Evolutionary conservation across 345 rosid genomes (phyloP), one percentile per base, ranked within the genome.

Genomic region (Euphorbia peplus): DNA sequence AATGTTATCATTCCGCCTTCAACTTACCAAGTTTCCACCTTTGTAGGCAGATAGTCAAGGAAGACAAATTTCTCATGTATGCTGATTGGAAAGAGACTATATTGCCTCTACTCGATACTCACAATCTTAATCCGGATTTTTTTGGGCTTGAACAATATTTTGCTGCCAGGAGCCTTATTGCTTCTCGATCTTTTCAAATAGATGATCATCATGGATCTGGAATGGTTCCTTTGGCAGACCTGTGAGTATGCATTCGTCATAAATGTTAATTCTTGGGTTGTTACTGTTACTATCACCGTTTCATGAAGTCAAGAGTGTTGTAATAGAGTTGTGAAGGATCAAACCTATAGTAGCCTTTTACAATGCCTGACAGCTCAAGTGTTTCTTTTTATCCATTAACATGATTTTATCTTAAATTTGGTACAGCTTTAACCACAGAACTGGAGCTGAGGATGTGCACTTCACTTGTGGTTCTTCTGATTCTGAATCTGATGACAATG

Each of bases 141-240:
- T 93, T 90, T 71, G 87, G 88, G 10, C 76, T 80, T 39, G 84
- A 87, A 32, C 85, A 83, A 44, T 93, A 86, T 77, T 82, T 88
- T 63, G 86, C 88, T 24, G 96, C 85, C 1, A 90, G 81, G 74
- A 87, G 85, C 74, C 83, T 93, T 1, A 67, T 90, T 68, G 83
- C 97, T 71, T 93, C 97, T 24, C 80, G 96, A 32, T 84, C 93
- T 24, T 93, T 93, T 58, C 78, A 81, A 79, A 86, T 90, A 13
- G 96, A 90, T 74, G 87, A 84, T 15, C 86, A 81, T 72, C 88
- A 93, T 85, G 97, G 96, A 65, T 83, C 24, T 66, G 96, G 97
- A 60, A 87, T 90, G 93, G 97, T 93, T 53, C 98, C 98, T 75
- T 79, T 90, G 77, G 98, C 96, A 14, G 98, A 93, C 73, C 84